Conservation (phyloP, 345 rosid species). For the Nephelium lappaceum region DNA sequence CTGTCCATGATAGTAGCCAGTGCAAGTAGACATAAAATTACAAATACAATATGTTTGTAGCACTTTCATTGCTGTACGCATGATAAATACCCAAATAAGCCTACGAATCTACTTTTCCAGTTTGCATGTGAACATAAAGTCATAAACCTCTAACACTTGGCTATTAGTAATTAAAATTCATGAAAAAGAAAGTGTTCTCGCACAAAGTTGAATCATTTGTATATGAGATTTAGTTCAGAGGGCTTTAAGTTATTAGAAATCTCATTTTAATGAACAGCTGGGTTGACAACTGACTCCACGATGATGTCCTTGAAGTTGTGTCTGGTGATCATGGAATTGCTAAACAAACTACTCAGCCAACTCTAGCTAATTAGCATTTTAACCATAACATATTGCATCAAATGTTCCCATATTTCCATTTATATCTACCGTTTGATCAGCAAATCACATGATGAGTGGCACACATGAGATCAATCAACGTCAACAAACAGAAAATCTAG, state of each 20-base stretch:
- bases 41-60: too few species aligned
- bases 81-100: too few species aligned
- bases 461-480: background rate
- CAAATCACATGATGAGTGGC: background rate
- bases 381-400: too few species aligned
- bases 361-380: background rate
- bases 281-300: conserved; percentile 18
- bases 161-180: too few species aligned
- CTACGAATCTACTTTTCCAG: too few species aligned
- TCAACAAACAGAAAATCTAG: background rate
- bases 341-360: background rate
- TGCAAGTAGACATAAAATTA: too few species aligned
- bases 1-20: too few species aligned
- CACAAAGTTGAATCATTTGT: too few species aligned
- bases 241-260: conserved; percentile 9
- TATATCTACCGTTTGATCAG: background rate
- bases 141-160: too few species aligned
- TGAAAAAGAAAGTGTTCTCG: too few species aligned
- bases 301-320: background rate
- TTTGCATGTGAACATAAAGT: too few species aligned
- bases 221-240: background rate
- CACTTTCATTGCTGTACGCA: too few species aligned
- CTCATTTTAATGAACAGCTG: conserved; percentile 7
- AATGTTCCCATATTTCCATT: background rate
- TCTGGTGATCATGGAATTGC: conserved; percentile 13